Conservation (phyloP, 352 stramenopile species). For the Elongisporangium prolatum region DNA sequence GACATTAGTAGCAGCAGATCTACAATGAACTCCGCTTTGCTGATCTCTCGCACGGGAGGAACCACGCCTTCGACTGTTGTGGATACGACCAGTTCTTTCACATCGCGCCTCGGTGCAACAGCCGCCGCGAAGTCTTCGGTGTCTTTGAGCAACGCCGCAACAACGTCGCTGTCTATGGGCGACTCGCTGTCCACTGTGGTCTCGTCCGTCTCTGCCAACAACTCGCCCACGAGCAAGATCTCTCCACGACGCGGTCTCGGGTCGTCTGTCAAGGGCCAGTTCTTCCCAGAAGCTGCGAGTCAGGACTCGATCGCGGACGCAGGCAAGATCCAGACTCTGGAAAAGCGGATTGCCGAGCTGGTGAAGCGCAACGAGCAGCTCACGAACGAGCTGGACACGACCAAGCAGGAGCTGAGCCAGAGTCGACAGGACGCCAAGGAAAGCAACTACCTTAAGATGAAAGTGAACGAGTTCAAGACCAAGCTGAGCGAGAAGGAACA, state of each 20-base stretch:
- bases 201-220: too few relatives aligned
- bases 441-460: conserved; percentile 54
- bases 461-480: conserved; percentile 36
- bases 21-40: too few relatives aligned
- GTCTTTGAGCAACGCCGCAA: too few relatives aligned
- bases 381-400: conserved; percentile 9
- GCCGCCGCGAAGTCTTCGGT: too few relatives aligned
- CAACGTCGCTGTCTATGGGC: too few relatives aligned
- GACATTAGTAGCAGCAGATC: too few relatives aligned
- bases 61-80: too few relatives aligned
- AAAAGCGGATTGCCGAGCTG: conserved; percentile 25
- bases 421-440: conserved; percentile 44
- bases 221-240: not conserved
- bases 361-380: conserved; percentile 16
- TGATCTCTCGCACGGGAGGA: too few relatives aligned
- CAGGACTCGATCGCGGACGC: conserved; percentile 5
- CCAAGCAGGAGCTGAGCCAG: conserved; percentile 18
- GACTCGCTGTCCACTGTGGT: too few relatives aligned
- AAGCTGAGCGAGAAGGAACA: conserved; percentile 33
- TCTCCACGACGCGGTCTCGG: conserved; percentile 9
- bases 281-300: conserved; percentile 16
- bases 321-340: conserved; percentile 25
- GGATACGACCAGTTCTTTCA: not conserved
- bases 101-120: conserved; percentile 3
- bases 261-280: conserved; percentile 19